Evolutionary conservation across 1,139 yeast genomes (phyloP).

Genomic region (Candida sanyaensis): DNA sequence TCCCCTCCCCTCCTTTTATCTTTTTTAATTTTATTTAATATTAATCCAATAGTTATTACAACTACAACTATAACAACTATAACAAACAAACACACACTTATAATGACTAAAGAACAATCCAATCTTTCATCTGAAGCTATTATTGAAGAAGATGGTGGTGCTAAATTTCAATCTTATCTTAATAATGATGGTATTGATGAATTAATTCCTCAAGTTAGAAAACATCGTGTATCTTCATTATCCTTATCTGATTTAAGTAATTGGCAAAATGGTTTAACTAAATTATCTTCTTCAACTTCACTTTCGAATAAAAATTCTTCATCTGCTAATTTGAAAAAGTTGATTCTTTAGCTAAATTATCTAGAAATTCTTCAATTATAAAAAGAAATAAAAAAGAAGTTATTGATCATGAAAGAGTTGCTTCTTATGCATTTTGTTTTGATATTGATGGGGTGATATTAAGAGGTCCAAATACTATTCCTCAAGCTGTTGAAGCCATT

Average conservation of each 20-base stretch:
- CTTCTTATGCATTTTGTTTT: constrained; percentile 83
- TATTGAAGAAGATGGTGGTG: constrained; percentile 16
- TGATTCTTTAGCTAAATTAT: constrained; percentile 51
- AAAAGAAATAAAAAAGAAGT: constrained; percentile 51
- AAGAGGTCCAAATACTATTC: constrained; percentile 78
- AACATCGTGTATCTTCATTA: constrained; percentile 67
- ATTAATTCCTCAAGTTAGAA: constrained; percentile 59
- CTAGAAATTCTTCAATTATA: constrained; percentile 54
- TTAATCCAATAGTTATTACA: too few species aligned
- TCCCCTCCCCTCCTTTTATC: too few species aligned
- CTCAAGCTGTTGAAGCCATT: constrained; percentile 73
- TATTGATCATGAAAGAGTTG: constrained; percentile 69
- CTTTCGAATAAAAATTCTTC: constrained; percentile 40
- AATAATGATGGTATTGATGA: constrained; percentile 74
- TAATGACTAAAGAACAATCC: constrained; percentile 2
- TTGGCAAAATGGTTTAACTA: constrained; percentile 55
- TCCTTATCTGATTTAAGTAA: constrained; percentile 69
- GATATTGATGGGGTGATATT: constrained; percentile 86
- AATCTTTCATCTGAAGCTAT: constrained; percentile 6
- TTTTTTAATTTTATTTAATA: too few species aligned
- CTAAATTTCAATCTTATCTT: constrained; percentile 52
- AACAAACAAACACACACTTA: neutral
- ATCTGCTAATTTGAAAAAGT: constrained; percentile 46
- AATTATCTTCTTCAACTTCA: constrained; percentile 43
- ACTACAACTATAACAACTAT: neutral